These are phyloP conservation scores for Podospora australis DNA, from an alignment of 495 filamentous ascomycete genomes.

Conservation along the genomic window DNA sequence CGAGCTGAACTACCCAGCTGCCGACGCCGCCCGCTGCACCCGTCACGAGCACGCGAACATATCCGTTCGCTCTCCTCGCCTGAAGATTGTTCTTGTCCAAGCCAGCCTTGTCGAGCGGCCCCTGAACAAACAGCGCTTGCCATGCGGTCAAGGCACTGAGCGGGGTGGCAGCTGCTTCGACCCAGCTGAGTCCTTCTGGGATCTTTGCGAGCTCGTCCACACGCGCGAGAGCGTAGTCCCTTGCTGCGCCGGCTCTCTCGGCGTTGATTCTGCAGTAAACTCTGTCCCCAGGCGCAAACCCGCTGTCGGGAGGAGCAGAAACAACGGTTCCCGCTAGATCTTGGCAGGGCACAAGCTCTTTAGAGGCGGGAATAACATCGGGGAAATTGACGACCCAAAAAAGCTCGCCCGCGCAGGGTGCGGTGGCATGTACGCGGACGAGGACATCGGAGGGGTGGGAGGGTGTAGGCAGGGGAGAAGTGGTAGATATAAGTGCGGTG, in stretches of 20 bases:
- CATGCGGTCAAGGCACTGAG: slow-evolving; percentile 59
- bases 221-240: slow-evolving; percentile 45
- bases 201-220: slow-evolving; percentile 34
- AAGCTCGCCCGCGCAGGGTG: slow-evolving; percentile 54
- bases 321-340: slow-evolving; percentile 41
- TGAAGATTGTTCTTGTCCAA: slow-evolving; percentile 21
- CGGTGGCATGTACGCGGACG: slow-evolving; percentile 51
- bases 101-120: slow-evolving; percentile 16
- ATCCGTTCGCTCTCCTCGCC: slow-evolving; percentile 44
- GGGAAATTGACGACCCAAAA: slow-evolving; percentile 40
- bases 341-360: slow-evolving; percentile 46
- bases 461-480: slow-evolving; percentile 22
- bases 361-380: slow-evolving; percentile 31
- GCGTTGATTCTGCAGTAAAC: slow-evolving; percentile 52
- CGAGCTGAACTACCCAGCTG: slow-evolving; percentile 52
- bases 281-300: slow-evolving; percentile 46
- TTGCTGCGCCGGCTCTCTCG: slow-evolving; percentile 45
- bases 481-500: slow-evolving; percentile 17
- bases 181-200: slow-evolving; percentile 46
- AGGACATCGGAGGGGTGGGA: slow-evolving; percentile 46
- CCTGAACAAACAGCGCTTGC: slow-evolving; percentile 49
- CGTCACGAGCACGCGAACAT: slow-evolving; percentile 56
- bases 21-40: slow-evolving; percentile 58
- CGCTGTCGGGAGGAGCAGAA: slow-evolving; percentile 42
- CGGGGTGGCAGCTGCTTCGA: slow-evolving; percentile 49